Base-by-base conservation (phyloP, 352 stramenopile species). In the Albugo candida region DNA sequence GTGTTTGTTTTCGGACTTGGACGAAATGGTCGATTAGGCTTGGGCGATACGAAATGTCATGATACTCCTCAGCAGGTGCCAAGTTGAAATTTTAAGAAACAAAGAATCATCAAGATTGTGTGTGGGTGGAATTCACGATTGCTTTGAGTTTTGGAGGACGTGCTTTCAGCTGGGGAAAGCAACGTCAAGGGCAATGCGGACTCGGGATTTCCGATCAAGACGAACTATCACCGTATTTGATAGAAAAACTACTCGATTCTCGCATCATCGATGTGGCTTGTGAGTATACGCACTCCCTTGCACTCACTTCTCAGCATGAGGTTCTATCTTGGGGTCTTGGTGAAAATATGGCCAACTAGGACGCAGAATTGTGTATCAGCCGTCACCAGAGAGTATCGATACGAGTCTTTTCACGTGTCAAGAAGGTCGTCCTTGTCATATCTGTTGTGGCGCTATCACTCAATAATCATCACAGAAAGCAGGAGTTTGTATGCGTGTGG, bases 271-370 rank as follows among this genome's bases (percentile, higher is more conserved):
- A 85, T 41, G 55, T 93, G 24, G 72, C 73, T 8, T 89, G 71
- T 40, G 81, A 80, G 14, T 86, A 91, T 54, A 94, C 75, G 11
- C 84, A 95, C 59, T 94, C 78, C 0, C 44, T 93, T 13, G 81
- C 81, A 13, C 53, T 94, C 12, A 82, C 79, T 1, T 68, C 61
- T 1, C 61, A 58, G 20, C 79, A 81, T 4, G 75, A 94, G 36
- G 53, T 94, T 14, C 93, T 83, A 55, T 87, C 80, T 12, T 94
- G 81, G 82, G 85, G 85, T 34, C 56, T 85, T 4, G 85, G 85
- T 19, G 81, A 95, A n/a, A n/a, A 48, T 94, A 95, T 49, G 85
- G 85, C 0, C 69, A 92, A 35, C 71, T 94, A 13, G 85, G 85
- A 5, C 88, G 91, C 42, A 79, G 81, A 0, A 68, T 81, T 41